Conservation (phyloP, 164 flowering plant genomes). For the Umbellularia californica region DNA sequence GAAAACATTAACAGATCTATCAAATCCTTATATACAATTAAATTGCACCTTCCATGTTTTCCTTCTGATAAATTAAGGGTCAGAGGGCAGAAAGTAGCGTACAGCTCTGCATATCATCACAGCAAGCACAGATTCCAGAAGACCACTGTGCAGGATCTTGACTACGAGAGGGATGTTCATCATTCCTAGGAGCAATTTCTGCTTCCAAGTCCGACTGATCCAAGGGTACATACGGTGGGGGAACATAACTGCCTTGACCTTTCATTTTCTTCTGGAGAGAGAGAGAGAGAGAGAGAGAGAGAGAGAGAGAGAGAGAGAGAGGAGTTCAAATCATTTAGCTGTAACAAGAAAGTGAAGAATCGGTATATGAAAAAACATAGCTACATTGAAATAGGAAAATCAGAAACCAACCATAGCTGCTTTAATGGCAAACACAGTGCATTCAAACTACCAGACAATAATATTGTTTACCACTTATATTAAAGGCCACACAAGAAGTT, state of each 20-base stretch:
- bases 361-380: no score
- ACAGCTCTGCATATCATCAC: conserved; percentile 94
- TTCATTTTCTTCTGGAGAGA: conserved; percentile 34
- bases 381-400: no score
- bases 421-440: no score
- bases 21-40: conserved; percentile 17
- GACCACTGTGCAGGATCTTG: conserved; percentile 56
- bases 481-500: no score
- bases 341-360: no score
- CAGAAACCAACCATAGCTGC: no score
- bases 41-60: conserved; percentile 42
- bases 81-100: conserved; percentile 64
- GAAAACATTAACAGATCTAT: conserved; percentile 1
- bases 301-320: no score
- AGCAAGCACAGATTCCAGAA: conserved; percentile 97
- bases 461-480: no score
- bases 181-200: conserved; percentile 18
- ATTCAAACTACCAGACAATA: no score
- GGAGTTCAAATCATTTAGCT: no score
- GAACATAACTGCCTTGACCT: conserved; percentile 47
- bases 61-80: conserved; percentile 49
- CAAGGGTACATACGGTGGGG: conserved; percentile 71
- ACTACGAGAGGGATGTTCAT: conserved; percentile 15
- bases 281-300: neutral
- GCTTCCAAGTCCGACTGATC: conserved; percentile 51